These are phyloP conservation scores for Candida silvicultrix DNA, from an alignment of 805 yeast genomes.

Conservation along the genomic window DNA sequence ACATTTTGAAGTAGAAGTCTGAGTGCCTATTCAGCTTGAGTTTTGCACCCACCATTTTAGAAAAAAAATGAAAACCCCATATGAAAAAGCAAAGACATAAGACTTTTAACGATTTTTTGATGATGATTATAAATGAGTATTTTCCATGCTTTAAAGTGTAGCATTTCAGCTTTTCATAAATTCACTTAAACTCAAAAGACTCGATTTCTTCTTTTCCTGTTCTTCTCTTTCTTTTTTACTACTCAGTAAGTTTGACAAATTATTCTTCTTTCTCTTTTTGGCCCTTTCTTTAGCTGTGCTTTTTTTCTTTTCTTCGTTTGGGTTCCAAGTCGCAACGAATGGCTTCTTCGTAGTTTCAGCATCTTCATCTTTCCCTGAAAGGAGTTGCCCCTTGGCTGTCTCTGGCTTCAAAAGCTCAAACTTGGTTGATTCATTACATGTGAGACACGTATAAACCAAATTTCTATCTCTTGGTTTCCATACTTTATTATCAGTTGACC, in stretches of 20 bases:
- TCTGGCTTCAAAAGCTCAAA: conserved; percentile 11
- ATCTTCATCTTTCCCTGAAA: not conserved
- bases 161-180: conserved; percentile 31
- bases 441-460: conserved; percentile 22
- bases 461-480: conserved; percentile 13
- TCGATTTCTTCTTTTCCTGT: conserved; percentile 22
- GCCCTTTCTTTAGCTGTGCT: conserved; percentile 31
- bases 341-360: conserved; percentile 1
- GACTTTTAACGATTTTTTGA: not conserved
- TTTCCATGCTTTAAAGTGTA: not conserved
- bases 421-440: conserved; percentile 18
- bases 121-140: not conserved
- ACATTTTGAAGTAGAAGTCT: not conserved
- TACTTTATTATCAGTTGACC: not conserved
- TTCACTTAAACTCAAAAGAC: conserved; percentile 41
- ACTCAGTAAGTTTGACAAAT: conserved; percentile 34
- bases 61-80: too few relatives aligned
- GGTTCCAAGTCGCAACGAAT: conserved; percentile 22
- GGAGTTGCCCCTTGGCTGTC: too few relatives aligned
- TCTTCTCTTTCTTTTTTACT: conserved; percentile 34
- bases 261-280: conserved; percentile 41
- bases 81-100: too few relatives aligned
- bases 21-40: not conserved
- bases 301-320: conserved; percentile 8
- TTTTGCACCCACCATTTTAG: not conserved